A percentile compares a stretch with the other conserved stretches of the same genome.
These are phyloP conservation scores for Rhizopogon vinicolor DNA, from an alignment of 768 basidiomycete genomes.

Conservation along the genomic window DNA sequence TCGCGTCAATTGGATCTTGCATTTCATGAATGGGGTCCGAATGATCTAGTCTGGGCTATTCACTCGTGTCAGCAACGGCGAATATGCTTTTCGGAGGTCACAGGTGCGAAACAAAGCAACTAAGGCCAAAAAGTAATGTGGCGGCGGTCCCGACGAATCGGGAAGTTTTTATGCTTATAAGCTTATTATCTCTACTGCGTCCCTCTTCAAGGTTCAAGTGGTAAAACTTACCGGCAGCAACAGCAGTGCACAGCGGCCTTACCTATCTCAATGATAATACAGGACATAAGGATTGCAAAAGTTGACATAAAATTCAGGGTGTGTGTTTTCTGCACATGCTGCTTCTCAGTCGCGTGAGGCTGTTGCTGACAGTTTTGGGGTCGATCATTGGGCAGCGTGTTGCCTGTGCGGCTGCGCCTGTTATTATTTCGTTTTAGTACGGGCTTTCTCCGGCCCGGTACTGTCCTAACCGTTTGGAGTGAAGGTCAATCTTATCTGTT, in stretches of 20 bases:
- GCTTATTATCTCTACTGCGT: not conserved
- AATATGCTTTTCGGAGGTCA: not conserved
- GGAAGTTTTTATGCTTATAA: not conserved
- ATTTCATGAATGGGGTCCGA: not conserved
- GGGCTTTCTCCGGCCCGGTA: not conserved
- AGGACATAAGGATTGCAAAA: constrained; percentile 7
- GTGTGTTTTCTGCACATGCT: constrained; percentile 2
- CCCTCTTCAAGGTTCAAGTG: not conserved
- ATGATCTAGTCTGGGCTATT: not conserved
- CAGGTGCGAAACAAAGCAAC: not conserved
- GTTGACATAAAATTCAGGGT: constrained; percentile 24
- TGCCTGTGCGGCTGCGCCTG: not conserved
- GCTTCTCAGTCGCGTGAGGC: constrained; percentile 15
- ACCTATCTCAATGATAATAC: not conserved
- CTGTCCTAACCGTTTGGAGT: not conserved
- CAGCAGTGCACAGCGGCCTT: constrained; percentile 9
- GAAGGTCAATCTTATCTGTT: not conserved
- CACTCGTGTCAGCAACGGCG: not conserved
- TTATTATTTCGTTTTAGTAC: not conserved
- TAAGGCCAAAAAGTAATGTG: not conserved
- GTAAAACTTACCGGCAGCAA: not conserved
- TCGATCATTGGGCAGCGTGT: constrained; percentile 10
- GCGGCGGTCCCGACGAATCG: not conserved
- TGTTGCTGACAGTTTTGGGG: constrained; percentile 31
- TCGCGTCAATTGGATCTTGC: not conserved